These are phyloP conservation scores for Kitagawia praeruptora DNA, from an alignment of 129 eudicot genomes.

Conservation along the genomic window DNA sequence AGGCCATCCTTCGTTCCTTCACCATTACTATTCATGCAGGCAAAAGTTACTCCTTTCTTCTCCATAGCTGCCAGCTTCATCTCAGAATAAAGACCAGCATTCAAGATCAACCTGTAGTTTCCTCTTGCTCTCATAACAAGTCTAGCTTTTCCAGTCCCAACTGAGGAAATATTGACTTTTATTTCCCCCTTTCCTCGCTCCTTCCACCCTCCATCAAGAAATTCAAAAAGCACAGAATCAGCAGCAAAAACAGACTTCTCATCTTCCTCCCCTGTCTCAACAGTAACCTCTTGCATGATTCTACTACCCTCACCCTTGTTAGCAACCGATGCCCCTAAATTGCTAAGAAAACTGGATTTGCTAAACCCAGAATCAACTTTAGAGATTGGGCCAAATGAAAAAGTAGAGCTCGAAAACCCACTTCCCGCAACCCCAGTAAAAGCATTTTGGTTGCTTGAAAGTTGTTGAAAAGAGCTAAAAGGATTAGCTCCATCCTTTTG, in stretches of 20 bases:
- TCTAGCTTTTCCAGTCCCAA: conserved; percentile 58
- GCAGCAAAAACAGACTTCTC: conserved; percentile 43
- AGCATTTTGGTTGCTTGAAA: background rate
- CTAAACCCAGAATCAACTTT: too few species aligned
- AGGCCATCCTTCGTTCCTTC: conserved; percentile 65
- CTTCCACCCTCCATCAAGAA: conserved; percentile 74
- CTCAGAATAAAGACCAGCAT: conserved; percentile 71
- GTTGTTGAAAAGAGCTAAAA: conserved; percentile 72
- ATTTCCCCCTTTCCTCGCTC: conserved; percentile 92
- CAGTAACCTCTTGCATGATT: too few species aligned
- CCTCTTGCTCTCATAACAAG: conserved; percentile 87
- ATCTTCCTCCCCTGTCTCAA: conserved; percentile 75
- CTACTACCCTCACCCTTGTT: too few species aligned
- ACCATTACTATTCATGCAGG: conserved; percentile 61
- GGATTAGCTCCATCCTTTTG: conserved; percentile 35
- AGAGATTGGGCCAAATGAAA: too few species aligned
- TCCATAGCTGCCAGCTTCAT: conserved; percentile 95
- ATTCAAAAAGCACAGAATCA: conserved; percentile 69
- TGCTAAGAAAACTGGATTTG: too few species aligned
- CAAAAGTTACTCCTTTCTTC: conserved; percentile 85
- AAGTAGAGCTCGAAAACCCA: too few species aligned
- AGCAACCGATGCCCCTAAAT: too few species aligned
- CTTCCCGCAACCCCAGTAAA: too few species aligned
- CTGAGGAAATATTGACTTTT: conserved; percentile 54
- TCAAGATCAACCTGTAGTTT: conserved; percentile 68